Evolutionary conservation across 192 early-diverging fungal species (phyloP).

Genomic region (Coemansia sp.): DNA sequence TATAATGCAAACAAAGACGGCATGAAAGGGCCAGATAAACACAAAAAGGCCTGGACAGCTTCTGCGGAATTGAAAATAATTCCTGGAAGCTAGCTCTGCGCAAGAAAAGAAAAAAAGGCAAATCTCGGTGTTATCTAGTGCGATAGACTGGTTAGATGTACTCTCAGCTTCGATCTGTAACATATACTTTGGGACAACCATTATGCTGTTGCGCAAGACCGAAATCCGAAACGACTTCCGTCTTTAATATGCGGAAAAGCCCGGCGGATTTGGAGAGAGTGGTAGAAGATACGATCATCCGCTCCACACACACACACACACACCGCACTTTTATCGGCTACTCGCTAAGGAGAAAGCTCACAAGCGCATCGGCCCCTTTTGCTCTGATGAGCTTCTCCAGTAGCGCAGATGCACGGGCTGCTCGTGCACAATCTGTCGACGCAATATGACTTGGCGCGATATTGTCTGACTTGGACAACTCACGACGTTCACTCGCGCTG

Average conservation of each 20-base stretch:
- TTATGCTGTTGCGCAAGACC: background rate
- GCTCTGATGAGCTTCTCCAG: conserved; percentile 15
- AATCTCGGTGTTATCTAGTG: background rate
- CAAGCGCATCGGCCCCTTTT: conserved; percentile 30
- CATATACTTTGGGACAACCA: background rate
- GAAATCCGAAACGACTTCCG: background rate
- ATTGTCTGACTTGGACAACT: background rate
- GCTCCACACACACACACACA: too few species aligned
- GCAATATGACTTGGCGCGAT: background rate
- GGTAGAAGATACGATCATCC: background rate
- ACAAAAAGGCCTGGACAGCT: background rate
- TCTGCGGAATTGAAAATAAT: background rate
- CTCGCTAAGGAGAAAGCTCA: conserved; percentile 27
- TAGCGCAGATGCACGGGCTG: conserved; percentile 12
- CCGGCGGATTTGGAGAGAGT: background rate
- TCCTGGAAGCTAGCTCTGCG: background rate
- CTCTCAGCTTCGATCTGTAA: background rate
- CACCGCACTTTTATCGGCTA: conserved; percentile 1
- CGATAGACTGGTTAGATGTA: background rate
- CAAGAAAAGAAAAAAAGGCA: background rate
- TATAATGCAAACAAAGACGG: background rate
- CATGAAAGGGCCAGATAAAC: conserved; percentile 1
- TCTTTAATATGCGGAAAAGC: background rate
- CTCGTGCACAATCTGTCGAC: background rate
- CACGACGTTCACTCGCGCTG: background rate